Evolutionary conservation across 106 monocot species (phyloP).

Genomic region (Chionographis japonica): DNA sequence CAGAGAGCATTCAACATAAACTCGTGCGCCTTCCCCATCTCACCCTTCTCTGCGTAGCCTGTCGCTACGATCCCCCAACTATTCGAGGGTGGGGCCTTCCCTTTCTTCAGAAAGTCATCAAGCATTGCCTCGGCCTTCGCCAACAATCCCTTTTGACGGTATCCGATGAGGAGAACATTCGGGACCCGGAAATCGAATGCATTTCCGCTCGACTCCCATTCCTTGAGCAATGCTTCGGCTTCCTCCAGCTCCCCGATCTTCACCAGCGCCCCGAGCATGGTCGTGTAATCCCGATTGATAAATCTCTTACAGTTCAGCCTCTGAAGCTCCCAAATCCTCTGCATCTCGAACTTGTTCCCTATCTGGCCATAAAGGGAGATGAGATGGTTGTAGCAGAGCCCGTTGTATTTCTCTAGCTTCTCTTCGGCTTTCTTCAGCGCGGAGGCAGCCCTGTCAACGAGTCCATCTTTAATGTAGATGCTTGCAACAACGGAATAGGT

Average conservation of each 20-base stretch:
- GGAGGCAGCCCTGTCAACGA: conserved; percentile 35
- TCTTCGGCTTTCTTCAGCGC: conserved; percentile 62
- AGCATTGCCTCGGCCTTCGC: conserved; percentile 74
- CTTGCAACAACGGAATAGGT: conserved; percentile 67
- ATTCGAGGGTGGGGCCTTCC: conserved; percentile 43
- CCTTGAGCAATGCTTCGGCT: conserved; percentile 58
- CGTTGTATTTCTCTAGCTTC: conserved; percentile 35
- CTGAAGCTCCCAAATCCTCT: conserved; percentile 68
- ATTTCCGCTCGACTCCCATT: conserved; percentile 60
- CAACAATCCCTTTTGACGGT: conserved; percentile 43
- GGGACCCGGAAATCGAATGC: conserved; percentile 61
- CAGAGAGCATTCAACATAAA: conserved; percentile 61
- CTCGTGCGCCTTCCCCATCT: conserved; percentile 47
- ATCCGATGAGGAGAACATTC: conserved; percentile 55
- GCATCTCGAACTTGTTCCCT: conserved; percentile 49
- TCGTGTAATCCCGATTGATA: conserved; percentile 61
- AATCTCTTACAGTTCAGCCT: conserved; percentile 39
- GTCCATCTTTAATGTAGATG: conserved; percentile 55
- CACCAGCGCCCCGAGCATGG: conserved; percentile 55
- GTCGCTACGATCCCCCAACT: conserved; percentile 67
- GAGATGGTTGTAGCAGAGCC: conserved; percentile 60
- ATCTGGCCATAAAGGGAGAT: conserved; percentile 51
- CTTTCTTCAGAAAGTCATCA: conserved; percentile 39
- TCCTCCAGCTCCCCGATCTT: conserved; percentile 63
- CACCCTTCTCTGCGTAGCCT: conserved; percentile 49